phyloP scores from a whole-genome alignment of 495 filamentous ascomycete genomes.

The Penicillium paxilli region DNA sequence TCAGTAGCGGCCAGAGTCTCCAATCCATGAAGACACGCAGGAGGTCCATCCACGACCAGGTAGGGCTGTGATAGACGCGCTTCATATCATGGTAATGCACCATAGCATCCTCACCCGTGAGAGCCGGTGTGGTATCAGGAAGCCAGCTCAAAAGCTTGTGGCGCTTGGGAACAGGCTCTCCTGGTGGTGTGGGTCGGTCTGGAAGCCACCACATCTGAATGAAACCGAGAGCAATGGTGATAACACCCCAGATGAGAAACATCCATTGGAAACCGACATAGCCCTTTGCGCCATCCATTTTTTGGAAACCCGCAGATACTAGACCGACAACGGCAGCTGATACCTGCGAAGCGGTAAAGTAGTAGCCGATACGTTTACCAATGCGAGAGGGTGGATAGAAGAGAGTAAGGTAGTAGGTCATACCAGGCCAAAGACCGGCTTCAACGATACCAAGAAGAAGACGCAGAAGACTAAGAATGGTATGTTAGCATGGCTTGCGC shows the following conservation, averaged over 20 bases:
- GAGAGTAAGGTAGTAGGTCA: slow-evolving; percentile 89
- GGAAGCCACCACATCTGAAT: slow-evolving; percentile 85
- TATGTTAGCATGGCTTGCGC: slow-evolving; percentile 6
- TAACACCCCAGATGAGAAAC: slow-evolving; percentile 85
- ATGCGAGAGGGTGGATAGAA: slow-evolving; percentile 88
- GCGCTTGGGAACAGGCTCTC: slow-evolving; percentile 38
- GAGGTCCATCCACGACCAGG: slow-evolving; percentile 72
- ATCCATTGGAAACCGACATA: slow-evolving; percentile 91
- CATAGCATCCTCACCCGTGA: slow-evolving; percentile 74
- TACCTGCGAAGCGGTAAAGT: slow-evolving; percentile 87
- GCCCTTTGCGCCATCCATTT: slow-evolving; percentile 79
- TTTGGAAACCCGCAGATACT: slow-evolving; percentile 86
- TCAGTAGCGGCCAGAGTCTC: slow-evolving; percentile 77
- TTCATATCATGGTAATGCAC: slow-evolving; percentile 85
- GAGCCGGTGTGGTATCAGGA: slow-evolving; percentile 63
- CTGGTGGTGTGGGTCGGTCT: slow-evolving; percentile 74
- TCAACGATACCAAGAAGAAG: slow-evolving; percentile 84
- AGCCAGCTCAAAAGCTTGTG: slow-evolving; percentile 57
- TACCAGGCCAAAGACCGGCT: slow-evolving; percentile 93
- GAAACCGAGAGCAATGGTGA: slow-evolving; percentile 69
- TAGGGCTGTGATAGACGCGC: slow-evolving; percentile 69
- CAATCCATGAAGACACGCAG: slow-evolving; percentile 72
- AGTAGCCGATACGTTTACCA: slow-evolving; percentile 84
- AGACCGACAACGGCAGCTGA: slow-evolving; percentile 88
- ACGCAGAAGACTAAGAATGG: slow-evolving; percentile 62